Base-by-base conservation (phyloP, 495 filamentous ascomycete species). In the Podospora anserina region DNA sequence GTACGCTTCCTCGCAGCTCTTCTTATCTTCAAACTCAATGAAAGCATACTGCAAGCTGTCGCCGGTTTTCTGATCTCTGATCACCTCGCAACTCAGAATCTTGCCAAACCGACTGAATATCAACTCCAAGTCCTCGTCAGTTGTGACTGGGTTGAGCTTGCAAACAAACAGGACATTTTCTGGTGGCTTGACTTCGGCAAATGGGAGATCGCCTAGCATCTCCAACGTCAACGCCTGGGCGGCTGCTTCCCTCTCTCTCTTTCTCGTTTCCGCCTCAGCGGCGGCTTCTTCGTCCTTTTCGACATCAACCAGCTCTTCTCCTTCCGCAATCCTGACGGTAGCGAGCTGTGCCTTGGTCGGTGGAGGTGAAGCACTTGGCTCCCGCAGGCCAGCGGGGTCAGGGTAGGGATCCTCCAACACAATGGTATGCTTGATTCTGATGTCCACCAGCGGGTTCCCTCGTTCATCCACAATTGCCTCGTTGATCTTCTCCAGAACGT, bases 111-210 rank as follows among this genome's bases (percentile, higher is more conserved):
- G 96, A 75, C 91, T 94, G 80, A 99, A 99, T 68, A 99, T 97
- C 66, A 97, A 80, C 74, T 98, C 87, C 18, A 99, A 85, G 77
- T 98, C 96, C 75, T 97, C 91, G 76, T 98, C 95, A n/a, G 81
- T 81, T 16, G 95, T 99, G 60, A 99, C 93, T 0, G 96, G 96
- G 69, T 99, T 99, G 26, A 99, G 83, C 77, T 99, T 98, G 89
- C 95, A 99, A 68, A 99, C 95, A 75, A 99, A 99, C 15, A 99
- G 83, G 30, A 99, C 89, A 75, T 99, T 97, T 80, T 99, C 95
- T 1, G 95, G 95, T 5, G 95, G 95, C 69, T 96, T 97, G 77
- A 99, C 94, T 79, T 98, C 95, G 66, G 95, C 95, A 76, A 97
- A 99, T 13, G 95, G 96, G 66, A 99, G 84, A 78, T 99, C 95